Percentiles rank a stretch among this genome's conserved stretches.
These are phyloP conservation scores for Bryoglossum gracile DNA, from an alignment of 495 filamentous ascomycete species.

Conservation along the genomic window DNA sequence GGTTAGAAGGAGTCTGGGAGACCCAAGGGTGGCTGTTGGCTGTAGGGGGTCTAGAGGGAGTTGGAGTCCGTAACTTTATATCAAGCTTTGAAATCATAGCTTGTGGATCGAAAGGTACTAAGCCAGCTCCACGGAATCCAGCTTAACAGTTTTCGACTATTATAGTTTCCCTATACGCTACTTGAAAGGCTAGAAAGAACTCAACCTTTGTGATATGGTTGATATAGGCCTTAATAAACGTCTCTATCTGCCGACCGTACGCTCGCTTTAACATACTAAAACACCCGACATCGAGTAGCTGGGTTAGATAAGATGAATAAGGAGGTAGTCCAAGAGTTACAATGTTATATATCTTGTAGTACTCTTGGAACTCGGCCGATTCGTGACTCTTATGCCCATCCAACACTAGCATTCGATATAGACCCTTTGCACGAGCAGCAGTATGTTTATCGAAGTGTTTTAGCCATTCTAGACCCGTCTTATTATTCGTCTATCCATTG, in stretches of 20 bases:
- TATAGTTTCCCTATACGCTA: conserved; percentile 6
- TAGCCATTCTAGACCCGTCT: conserved; percentile 23
- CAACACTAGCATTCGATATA: conserved; percentile 28
- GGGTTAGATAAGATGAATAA: conserved; percentile 13
- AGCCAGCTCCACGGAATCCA: conserved; percentile 16
- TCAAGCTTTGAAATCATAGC: conserved; percentile 20
- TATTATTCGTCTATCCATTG: conserved; percentile 31
- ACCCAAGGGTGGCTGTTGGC: conserved; percentile 23
- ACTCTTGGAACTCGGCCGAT: conserved; percentile 25
- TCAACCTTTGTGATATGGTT: conserved; percentile 21
- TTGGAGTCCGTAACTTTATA: conserved; percentile 14
- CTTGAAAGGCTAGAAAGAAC: conserved; percentile 16
- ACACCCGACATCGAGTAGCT: conserved; percentile 19
- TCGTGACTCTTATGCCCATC: no score
- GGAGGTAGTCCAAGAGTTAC: conserved; percentile 27
- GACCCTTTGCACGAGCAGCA: conserved; percentile 12
- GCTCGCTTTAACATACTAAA: conserved; percentile 17
- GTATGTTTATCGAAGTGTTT: conserved; percentile 18
- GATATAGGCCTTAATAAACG: conserved; percentile 8
- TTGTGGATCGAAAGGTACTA: conserved; percentile 18
- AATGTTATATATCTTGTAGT: conserved; percentile 26
- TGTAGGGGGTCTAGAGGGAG: conserved; percentile 11
- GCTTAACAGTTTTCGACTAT: conserved; percentile 6
- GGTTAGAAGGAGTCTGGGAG: conserved; percentile 19
- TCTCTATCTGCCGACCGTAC: conserved; percentile 16